phyloP scores from a whole-genome alignment of 2,329 filamentous ascomycete genomes.

The Emmonsiellopsis sp. region DNA sequence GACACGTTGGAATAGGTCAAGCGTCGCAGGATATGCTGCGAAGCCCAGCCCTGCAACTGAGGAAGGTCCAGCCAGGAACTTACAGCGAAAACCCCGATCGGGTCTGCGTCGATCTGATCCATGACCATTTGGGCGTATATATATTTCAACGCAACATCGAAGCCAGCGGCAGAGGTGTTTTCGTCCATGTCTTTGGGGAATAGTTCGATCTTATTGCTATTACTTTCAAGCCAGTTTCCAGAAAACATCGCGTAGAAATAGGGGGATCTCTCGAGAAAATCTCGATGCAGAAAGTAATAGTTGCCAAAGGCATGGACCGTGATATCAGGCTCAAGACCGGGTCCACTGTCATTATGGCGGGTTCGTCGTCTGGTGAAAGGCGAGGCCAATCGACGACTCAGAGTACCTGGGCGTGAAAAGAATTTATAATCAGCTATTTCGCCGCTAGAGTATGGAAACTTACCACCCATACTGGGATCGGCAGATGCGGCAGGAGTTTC shows the following conservation, averaged over 20 bases:
- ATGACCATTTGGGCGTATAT: not conserved
- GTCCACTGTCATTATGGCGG: not conserved
- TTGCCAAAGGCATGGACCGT: not conserved
- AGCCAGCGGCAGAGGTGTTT: not conserved
- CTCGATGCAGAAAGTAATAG: not conserved
- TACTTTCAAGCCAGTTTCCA: not conserved
- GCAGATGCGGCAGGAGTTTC: too few relatives aligned
- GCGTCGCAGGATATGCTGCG: not conserved
- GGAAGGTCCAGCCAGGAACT: not conserved
- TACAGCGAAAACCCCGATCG: not conserved
- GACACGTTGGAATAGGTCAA: not conserved
- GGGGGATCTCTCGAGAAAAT: not conserved
- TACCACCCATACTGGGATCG: too few relatives aligned
- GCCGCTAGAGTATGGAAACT: too few relatives aligned
- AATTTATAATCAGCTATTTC: too few relatives aligned
- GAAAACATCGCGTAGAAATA: conserved; percentile 1
- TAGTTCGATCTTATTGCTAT: not conserved
- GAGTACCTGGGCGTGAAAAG: too few relatives aligned
- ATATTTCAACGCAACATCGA: not conserved
- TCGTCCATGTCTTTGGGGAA: not conserved
- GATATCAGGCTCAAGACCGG: not conserved
- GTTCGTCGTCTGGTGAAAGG: not conserved
- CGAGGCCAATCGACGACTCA: too few relatives aligned
- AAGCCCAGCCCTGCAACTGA: not conserved
- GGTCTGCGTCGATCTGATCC: not conserved